Evolutionary conservation across 2,329 filamentous ascomycete species (phyloP), one percentile per base, ranked within the genome.

Genomic region (Pseudodiploospora longispora): DNA sequence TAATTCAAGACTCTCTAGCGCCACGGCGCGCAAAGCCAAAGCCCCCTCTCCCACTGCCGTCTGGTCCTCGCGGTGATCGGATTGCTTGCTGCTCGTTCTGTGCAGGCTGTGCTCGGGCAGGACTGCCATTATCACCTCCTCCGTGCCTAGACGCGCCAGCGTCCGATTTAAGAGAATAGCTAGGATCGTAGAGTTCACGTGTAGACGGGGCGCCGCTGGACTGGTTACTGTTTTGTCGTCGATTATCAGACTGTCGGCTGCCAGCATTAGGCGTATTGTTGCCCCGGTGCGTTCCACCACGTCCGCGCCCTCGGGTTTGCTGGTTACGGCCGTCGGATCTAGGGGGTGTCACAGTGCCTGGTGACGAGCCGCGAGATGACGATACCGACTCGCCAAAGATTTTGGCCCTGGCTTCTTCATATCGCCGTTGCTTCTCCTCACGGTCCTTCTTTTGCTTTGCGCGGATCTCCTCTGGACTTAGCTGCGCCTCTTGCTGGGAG

Each of bases 361-460:
- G 79, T 4, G 80, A 80, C 4, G 81, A 82, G 6, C 73, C 70
- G 2, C 80, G 77, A 0, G 82, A 76, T 6, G 69, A 70, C 7
- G 69, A 63, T 31, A 64, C 69, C 7, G 69, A 67, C 31, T 78
- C 80, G 19, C 89, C 89, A 63, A 96, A 91, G 44, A 96, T 83
- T 60, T 89, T 85, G 55, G 91, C 87, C 30, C 91, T 77, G 5
- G 83, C 87, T 67, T 95, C 89, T 49, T 94, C 86, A 61, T 96
- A 96, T 48, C 85, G 85, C 45, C 82, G 82, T 68, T 95, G 86
- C 69, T 93, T 95, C 67, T 95, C 89, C 59, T 94, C 89, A 7
- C 82, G 78, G 55, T 95, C 87, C 40, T 78, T 75, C 60, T 88
- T 80, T 42, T 90, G 86, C 58, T 85, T 85, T 27, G 81, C 78